phyloP scores from a whole-genome alignment of 257 asterid genomes.

The Solanum piurae region DNA sequence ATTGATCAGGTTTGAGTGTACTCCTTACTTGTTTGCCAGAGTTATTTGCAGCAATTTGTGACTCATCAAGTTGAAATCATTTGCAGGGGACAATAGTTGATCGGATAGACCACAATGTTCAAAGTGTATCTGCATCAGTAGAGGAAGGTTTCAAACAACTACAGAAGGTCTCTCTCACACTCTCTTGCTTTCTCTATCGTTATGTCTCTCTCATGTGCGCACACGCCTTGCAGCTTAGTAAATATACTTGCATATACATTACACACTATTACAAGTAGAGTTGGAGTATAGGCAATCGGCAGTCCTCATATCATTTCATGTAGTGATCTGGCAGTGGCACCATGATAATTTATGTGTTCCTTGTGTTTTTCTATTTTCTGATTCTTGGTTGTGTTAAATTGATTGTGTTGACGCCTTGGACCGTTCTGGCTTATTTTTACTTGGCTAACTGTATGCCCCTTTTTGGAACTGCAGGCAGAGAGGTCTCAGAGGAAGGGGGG shows the following conservation, averaged over 20 bases:
- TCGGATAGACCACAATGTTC: slow-evolving; percentile 4
- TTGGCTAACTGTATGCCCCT: background rate
- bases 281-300: background rate
- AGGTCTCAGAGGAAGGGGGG: background rate
- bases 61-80: background rate
- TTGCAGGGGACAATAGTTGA: slow-evolving; percentile 9
- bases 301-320: background rate
- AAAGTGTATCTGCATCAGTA: slow-evolving; percentile 1
- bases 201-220: background rate
- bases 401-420: background rate
- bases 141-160: slow-evolving; percentile 6
- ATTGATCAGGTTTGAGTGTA: slow-evolving; percentile 5
- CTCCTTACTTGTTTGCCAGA: background rate
- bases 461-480: slow-evolving; percentile 2
- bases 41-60: background rate
- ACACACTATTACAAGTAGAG: background rate
- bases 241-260: background rate
- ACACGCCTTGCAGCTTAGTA: background rate
- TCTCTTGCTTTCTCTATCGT: background rate
- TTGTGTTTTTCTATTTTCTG: background rate
- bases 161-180: background rate
- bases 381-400: background rate
- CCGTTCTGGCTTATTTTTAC: background rate
- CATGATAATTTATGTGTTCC: background rate
- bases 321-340: background rate